Percentiles rank a stretch among this genome's conserved stretches.
phyloP scores from a whole-genome alignment of 768 basidiomycete species.

The Tylopilus sp. region DNA sequence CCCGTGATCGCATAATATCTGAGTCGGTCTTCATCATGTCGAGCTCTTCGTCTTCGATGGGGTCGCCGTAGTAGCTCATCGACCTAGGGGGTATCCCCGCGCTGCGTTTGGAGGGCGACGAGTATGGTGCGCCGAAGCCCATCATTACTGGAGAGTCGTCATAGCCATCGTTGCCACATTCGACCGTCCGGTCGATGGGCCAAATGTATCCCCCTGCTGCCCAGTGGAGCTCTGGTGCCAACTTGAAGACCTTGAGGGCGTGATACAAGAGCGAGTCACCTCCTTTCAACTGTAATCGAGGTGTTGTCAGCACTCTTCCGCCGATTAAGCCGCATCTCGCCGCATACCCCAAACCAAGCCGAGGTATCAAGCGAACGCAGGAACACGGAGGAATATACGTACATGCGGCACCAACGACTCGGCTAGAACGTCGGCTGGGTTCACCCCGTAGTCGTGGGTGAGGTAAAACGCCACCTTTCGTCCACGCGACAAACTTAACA shows the following conservation, averaged over 20 bases:
- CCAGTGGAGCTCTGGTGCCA: constrained; percentile 73
- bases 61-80: constrained; percentile 44
- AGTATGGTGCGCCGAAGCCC: constrained; percentile 23
- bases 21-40: constrained; percentile 27
- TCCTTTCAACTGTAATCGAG: constrained; percentile 58
- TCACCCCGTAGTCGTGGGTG: constrained; percentile 62
- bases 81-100: constrained; percentile 36
- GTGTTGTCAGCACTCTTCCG: constrained; percentile 14
- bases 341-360: constrained; percentile 3
- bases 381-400: constrained; percentile 26
- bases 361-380: constrained; percentile 4
- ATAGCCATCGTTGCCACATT: constrained; percentile 48
- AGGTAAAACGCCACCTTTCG: constrained; percentile 72
- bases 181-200: constrained; percentile 69
- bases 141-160: constrained; percentile 25
- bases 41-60: constrained; percentile 35
- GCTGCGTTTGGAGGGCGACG: constrained; percentile 22
- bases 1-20: constrained; percentile 46
- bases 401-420: constrained; percentile 71
- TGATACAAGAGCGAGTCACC: constrained; percentile 74
- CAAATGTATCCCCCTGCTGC: constrained; percentile 81
- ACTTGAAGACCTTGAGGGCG: constrained; percentile 72
- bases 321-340: constrained; percentile 10
- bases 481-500: constrained; percentile 70
- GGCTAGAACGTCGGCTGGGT: constrained; percentile 66